phyloP scores from a whole-genome alignment of 2,329 filamentous ascomycete genomes.

The Albifimbria verrucaria region DNA sequence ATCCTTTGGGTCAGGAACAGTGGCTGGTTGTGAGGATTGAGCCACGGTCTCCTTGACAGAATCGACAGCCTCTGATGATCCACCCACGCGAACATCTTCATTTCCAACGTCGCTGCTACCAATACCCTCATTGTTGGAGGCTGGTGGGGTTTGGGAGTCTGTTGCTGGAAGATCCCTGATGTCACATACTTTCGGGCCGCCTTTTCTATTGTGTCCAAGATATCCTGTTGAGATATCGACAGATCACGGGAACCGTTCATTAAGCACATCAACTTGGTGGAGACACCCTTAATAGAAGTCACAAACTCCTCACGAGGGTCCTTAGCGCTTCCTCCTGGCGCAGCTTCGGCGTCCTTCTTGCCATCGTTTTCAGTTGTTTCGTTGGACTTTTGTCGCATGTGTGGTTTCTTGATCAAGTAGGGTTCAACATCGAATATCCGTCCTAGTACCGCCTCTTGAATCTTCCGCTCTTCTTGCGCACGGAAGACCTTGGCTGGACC shows the following conservation, averaged over 20 bases:
- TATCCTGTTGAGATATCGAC: constrained; percentile 38
- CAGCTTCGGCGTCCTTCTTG: constrained; percentile 15
- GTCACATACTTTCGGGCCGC: constrained; percentile 51
- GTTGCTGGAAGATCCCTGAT: constrained; percentile 23
- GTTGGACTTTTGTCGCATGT: constrained; percentile 20
- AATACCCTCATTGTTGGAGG: neutral
- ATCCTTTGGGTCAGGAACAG: too few species aligned
- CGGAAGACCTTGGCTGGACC: constrained; percentile 43
- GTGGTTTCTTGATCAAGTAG: constrained; percentile 31
- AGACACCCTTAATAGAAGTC: constrained; percentile 35
- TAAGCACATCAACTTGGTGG: constrained; percentile 39
- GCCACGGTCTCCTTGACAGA: too few species aligned
- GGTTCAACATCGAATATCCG: constrained; percentile 51
- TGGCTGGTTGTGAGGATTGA: too few species aligned
- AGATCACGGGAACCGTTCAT: constrained; percentile 33
- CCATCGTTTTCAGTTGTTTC: constrained; percentile 11
- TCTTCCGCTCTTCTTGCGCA: constrained; percentile 51
- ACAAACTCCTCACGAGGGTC: constrained; percentile 27
- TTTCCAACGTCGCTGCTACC: neutral
- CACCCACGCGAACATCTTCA: neutral
- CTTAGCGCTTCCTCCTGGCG: constrained; percentile 6
- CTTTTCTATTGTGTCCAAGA: constrained; percentile 46
- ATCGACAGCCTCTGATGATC: too few species aligned
- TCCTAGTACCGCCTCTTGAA: constrained; percentile 50
- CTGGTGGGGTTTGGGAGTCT: constrained; percentile 8